Evolutionary conservation across 108 stramenopile species (phyloP).

Genomic region (Parietichytrium sp.): DNA sequence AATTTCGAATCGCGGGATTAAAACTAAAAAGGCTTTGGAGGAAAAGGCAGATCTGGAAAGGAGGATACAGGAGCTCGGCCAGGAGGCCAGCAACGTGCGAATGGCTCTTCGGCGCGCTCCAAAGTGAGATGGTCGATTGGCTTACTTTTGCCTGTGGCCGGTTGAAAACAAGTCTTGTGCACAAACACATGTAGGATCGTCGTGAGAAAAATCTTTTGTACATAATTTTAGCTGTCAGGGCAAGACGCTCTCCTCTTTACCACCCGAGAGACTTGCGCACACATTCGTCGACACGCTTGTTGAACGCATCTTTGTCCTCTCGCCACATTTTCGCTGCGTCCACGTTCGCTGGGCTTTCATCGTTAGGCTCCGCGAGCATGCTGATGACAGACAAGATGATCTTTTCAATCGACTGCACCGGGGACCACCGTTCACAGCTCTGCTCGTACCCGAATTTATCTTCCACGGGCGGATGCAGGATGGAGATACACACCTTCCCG

Average conservation of each 20-base stretch:
- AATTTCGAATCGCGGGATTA: neutral
- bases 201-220: too few relatives aligned
- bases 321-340: slow-evolving; percentile 96
- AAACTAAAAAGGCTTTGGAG: neutral
- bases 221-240: too few relatives aligned
- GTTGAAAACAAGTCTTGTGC: too few relatives aligned
- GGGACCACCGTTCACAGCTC: slow-evolving; percentile 89
- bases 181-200: too few relatives aligned
- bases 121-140: neutral
- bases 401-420: slow-evolving; percentile 92
- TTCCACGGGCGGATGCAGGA: slow-evolving; percentile 94
- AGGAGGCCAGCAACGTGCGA: slow-evolving; percentile 14
- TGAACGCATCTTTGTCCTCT: slow-evolving; percentile 82
- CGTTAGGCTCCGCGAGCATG: slow-evolving; percentile 96
- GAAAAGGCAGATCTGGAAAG: neutral
- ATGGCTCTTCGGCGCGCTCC: neutral
- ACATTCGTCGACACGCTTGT: slow-evolving; percentile 69
- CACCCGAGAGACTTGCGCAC: slow-evolving; percentile 15
- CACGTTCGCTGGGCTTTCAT: slow-evolving; percentile 92
- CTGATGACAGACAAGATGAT: slow-evolving; percentile 80
- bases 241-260: too few relatives aligned
- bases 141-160: too few relatives aligned
- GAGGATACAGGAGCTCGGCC: neutral
- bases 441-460: slow-evolving; percentile 80
- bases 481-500: slow-evolving; percentile 89